Evolutionary conservation across 1,284 basidiomycete genomes (phyloP).

Genomic region (Microbotryomycetes sp.): DNA sequence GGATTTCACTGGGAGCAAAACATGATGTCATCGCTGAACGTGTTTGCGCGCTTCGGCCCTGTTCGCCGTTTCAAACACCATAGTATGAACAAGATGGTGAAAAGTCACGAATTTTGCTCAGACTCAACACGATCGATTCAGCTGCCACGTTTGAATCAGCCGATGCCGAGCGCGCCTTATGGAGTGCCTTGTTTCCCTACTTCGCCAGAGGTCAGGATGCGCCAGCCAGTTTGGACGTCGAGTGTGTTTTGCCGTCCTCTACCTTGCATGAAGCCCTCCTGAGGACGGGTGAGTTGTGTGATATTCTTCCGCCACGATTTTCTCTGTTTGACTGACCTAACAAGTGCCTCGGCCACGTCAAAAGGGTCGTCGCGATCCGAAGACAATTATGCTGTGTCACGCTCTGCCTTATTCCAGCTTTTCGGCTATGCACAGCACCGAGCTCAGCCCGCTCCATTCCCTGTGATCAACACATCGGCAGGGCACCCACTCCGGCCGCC

Average conservation of each 20-base stretch:
- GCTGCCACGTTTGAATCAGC: background rate
- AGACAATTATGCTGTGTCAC: slow-evolving; percentile 3
- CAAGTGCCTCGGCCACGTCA: background rate
- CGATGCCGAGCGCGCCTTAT: slow-evolving; percentile 20
- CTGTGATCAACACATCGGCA: background rate
- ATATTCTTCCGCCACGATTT: no score
- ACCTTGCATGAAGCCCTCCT: slow-evolving; percentile 19
- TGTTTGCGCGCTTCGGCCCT: background rate
- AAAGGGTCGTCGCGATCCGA: background rate
- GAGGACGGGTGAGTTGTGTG: slow-evolving; percentile 16
- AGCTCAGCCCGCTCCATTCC: background rate
- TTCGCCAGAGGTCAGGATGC: slow-evolving; percentile 18
- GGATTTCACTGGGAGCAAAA: no score
- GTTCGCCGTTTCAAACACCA: background rate
- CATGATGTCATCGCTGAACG: no score
- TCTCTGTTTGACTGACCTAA: no score
- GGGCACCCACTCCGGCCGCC: slow-evolving; percentile 54
- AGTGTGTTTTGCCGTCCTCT: slow-evolving; percentile 21
- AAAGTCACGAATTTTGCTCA: background rate
- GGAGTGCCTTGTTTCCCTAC: slow-evolving; percentile 29
- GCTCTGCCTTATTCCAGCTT: slow-evolving; percentile 28
- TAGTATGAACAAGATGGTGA: background rate
- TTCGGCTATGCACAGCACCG: slow-evolving; percentile 17
- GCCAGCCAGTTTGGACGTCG: slow-evolving; percentile 11
- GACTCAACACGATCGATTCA: slow-evolving; percentile 11